Percentiles rank a stretch among this genome's conserved stretches.
Conservation (phyloP, 1,284 basidiomycete species). For the Leucoagaricus sp. region DNA sequence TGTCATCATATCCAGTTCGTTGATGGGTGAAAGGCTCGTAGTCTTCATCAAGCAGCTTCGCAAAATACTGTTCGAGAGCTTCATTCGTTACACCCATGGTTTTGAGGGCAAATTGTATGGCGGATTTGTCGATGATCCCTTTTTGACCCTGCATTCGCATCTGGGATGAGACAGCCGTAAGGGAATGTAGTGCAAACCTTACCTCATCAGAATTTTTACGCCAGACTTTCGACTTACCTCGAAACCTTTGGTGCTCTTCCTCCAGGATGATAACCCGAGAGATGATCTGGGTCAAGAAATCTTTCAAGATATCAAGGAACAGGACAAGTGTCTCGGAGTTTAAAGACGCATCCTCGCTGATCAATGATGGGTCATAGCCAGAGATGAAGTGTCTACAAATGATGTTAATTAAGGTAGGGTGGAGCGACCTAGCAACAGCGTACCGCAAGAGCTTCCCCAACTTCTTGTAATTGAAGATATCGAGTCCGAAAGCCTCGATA, state of each 20-base stretch:
- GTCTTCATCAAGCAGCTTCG: conserved; percentile 25
- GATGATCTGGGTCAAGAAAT: conserved; percentile 53
- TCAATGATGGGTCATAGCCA: conserved; percentile 22
- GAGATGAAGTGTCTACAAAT: conserved; percentile 34
- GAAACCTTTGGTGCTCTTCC: conserved; percentile 57
- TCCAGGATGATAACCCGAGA: conserved; percentile 51
- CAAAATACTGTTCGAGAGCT: conserved; percentile 34
- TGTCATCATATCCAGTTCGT: conserved; percentile 10
- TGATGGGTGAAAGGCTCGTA: conserved; percentile 12
- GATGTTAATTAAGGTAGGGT: neutral
- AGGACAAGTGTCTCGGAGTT: conserved; percentile 40
- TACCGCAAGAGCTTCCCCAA: conserved; percentile 14
- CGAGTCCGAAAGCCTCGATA: conserved; percentile 12
- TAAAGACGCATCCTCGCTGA: conserved; percentile 14
- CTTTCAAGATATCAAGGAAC: conserved; percentile 44
- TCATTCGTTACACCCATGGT: conserved; percentile 35
- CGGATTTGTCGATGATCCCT: conserved; percentile 32
- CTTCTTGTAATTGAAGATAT: conserved; percentile 15
- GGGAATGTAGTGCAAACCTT: conserved; percentile 4
- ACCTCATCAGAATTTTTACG: conserved; percentile 37
- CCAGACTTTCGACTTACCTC: conserved; percentile 62
- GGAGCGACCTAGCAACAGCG: neutral
- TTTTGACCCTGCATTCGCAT: conserved; percentile 34
- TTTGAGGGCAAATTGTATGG: conserved; percentile 42
- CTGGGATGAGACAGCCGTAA: neutral